Evolutionary conservation across 164 flowering plant species (phyloP).

Genomic region (Tinospora cordifolia): DNA sequence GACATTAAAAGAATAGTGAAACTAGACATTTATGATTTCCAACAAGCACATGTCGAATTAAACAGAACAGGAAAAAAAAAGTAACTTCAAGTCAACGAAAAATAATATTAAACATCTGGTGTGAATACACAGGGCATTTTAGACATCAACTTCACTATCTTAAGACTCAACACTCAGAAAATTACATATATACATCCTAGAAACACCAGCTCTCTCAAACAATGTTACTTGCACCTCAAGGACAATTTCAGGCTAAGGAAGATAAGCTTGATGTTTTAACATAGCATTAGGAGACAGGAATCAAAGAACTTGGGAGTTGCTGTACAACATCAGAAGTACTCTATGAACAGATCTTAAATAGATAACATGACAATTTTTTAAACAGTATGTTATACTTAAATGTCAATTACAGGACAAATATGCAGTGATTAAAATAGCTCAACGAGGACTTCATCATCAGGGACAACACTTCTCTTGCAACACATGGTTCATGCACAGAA

Average conservation of each 20-base stretch:
- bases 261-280: neutral
- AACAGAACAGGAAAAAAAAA: neutral
- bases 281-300: slow-evolving; percentile 3
- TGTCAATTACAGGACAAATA: slow-evolving; percentile 11
- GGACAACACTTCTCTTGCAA: slow-evolving; percentile 26
- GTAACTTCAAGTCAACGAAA: neutral
- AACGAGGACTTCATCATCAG: slow-evolving; percentile 24
- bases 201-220: neutral
- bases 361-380: slow-evolving; percentile 2
- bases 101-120: too few species aligned
- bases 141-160: slow-evolving; percentile 6
- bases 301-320: neutral
- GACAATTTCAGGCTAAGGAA: neutral
- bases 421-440: slow-evolving; percentile 12
- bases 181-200: neutral
- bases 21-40: neutral
- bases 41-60: neutral
- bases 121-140: neutral
- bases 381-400: slow-evolving; percentile 9
- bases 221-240: neutral
- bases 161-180: neutral
- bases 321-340: neutral
- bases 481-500: slow-evolving; percentile 30
- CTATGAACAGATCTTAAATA: neutral
- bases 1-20: neutral